Conservation (phyloP, 495 filamentous ascomycete species). For the Penicillium malachiteum region DNA sequence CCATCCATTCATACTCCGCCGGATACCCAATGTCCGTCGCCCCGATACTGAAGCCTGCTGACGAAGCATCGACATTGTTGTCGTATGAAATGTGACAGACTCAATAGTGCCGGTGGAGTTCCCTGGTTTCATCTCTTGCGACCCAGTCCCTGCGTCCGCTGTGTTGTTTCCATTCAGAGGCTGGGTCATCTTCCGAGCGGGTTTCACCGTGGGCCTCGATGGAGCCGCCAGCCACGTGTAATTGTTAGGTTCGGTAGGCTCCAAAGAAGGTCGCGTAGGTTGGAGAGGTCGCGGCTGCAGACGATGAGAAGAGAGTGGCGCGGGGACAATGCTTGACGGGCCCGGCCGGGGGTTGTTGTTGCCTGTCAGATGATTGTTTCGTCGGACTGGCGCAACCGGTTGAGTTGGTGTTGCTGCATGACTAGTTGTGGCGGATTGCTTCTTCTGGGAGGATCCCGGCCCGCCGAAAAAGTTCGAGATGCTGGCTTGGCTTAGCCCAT, state of each 20-base stretch:
- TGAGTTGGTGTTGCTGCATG: slow-evolving; percentile 10
- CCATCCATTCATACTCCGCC: slow-evolving; percentile 60
- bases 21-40: slow-evolving; percentile 56
- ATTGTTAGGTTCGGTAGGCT: slow-evolving; percentile 34
- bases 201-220: slow-evolving; percentile 25
- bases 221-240: slow-evolving; percentile 45
- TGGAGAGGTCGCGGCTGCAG: slow-evolving; percentile 37
- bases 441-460: slow-evolving; percentile 22
- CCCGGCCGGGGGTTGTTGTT: slow-evolving; percentile 4
- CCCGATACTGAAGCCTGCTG: slow-evolving; percentile 27
- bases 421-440: slow-evolving; percentile 10
- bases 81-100: slow-evolving; percentile 53
- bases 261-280: slow-evolving; percentile 38
- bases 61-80: slow-evolving; percentile 47
- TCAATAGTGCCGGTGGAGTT: slow-evolving; percentile 24
- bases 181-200: slow-evolving; percentile 17
- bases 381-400: slow-evolving; percentile 8
- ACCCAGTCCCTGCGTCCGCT: slow-evolving; percentile 14
- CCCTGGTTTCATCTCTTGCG: slow-evolving; percentile 26
- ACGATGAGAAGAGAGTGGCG: slow-evolving; percentile 34
- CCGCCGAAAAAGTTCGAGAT: slow-evolving; percentile 41
- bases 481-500: slow-evolving; percentile 37
- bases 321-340: slow-evolving; percentile 17
- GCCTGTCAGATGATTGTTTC: slow-evolving; percentile 7
- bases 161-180: slow-evolving; percentile 10